phyloP scores from a whole-genome alignment of 805 yeast species.

The Saturnispora serradocipensis region DNA sequence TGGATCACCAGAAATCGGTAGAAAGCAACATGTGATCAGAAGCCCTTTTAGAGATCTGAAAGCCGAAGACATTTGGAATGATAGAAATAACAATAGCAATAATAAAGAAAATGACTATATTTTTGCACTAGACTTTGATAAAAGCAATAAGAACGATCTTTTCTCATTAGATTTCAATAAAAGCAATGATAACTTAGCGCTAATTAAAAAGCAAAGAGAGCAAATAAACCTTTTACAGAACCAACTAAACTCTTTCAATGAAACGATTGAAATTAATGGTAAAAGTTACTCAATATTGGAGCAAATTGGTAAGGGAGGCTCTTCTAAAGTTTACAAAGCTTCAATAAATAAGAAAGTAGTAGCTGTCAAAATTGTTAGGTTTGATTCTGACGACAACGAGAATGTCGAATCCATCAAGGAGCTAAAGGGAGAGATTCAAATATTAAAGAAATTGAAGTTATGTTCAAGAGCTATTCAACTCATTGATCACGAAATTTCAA shows the following conservation, averaged over 20 bases:
- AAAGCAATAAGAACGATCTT: background rate
- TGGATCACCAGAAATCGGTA: slow-evolving; percentile 22
- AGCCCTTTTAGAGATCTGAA: slow-evolving; percentile 12
- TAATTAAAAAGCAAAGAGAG: background rate
- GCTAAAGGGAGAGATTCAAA: slow-evolving; percentile 83
- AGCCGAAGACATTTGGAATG: slow-evolving; percentile 9
- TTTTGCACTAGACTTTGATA: background rate
- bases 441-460: slow-evolving; percentile 49
- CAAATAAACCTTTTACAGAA: background rate
- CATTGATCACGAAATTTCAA: slow-evolving; percentile 61
- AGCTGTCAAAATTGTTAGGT: slow-evolving; percentile 75
- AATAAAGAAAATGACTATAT: slow-evolving; percentile 5
- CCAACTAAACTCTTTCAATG: slow-evolving; percentile 4
- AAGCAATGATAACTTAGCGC: background rate
- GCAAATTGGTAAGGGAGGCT: slow-evolving; percentile 81
- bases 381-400: slow-evolving; percentile 43
- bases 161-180: background rate
- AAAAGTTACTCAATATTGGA: slow-evolving; percentile 66
- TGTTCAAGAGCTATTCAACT: slow-evolving; percentile 71
- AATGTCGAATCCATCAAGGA: slow-evolving; percentile 56
- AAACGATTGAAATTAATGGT: slow-evolving; percentile 38
- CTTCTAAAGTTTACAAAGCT: slow-evolving; percentile 76
- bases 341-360: slow-evolving; percentile 32
- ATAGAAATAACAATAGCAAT: slow-evolving; percentile 9
- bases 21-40: slow-evolving; percentile 16